Evolutionary conservation across 371 early-diverging fungal species (phyloP).

Genomic region (Zychaea mexicana): DNA sequence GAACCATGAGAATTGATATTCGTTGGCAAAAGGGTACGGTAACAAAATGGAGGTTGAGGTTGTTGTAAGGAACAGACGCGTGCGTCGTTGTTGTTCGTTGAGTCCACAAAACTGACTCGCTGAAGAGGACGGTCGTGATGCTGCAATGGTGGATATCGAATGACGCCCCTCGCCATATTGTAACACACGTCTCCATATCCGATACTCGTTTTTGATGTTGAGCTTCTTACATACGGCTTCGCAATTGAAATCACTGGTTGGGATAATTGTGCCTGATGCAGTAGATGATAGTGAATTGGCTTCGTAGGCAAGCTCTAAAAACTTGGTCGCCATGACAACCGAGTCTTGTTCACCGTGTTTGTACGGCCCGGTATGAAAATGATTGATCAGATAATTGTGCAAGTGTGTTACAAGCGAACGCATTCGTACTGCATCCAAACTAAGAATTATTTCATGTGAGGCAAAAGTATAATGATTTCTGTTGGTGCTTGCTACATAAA

Average conservation of each 20-base stretch:
- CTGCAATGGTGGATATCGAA: constrained; percentile 25
- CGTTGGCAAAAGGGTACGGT: constrained; percentile 46
- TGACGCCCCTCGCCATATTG: constrained; percentile 47
- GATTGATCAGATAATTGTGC: constrained; percentile 41
- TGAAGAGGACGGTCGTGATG: constrained; percentile 16
- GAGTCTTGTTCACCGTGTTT: constrained; percentile 59
- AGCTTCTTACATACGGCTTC: constrained; percentile 58
- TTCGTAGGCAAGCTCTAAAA: constrained; percentile 58
- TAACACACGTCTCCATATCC: constrained; percentile 62
- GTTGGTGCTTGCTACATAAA: neutral
- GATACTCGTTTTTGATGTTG: constrained; percentile 82
- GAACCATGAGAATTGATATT: constrained; percentile 71
- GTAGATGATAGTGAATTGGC: constrained; percentile 14
- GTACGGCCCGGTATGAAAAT: constrained; percentile 54
- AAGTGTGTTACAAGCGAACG: constrained; percentile 23
- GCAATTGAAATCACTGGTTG: constrained; percentile 64
- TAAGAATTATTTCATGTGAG: neutral
- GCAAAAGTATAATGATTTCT: neutral
- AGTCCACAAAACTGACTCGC: constrained; percentile 17
- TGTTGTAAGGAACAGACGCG: constrained; percentile 40
- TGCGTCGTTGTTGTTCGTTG: constrained; percentile 39
- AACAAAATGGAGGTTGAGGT: constrained; percentile 30
- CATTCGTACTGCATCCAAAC: constrained; percentile 25
- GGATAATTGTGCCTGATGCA: constrained; percentile 39
- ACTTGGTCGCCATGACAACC: constrained; percentile 64